Base-by-base conservation (phyloP, 2,329 filamentous ascomycete genomes). In the Diaporthe caulivora region DNA sequence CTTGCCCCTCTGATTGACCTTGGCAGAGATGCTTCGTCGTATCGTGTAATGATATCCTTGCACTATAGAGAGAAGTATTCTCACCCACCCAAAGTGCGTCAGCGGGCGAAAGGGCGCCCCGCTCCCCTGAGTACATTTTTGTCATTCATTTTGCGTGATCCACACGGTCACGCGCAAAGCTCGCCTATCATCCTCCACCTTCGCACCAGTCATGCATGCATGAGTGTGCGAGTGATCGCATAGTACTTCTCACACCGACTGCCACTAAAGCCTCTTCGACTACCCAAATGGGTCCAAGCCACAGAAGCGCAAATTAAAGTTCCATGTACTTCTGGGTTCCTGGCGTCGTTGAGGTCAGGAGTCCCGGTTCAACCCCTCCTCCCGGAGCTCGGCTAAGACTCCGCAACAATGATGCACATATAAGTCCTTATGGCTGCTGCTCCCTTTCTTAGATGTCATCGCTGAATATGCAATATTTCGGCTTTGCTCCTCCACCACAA, bases 1-100 rank as follows among this genome's bases (percentile, higher is more conserved):
- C 34, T 2, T 18, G 40, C 37, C 37, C 21, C 18, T 49, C 60
- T 51, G 42, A 24, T 24, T 7, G 60, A 65, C 29, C 42, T 65
- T 49, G 60, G 42, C 60, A 21, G 21, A 37, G 26, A 49, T 49
- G 60, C 44, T 15, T 65, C 44, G 42, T 65, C 60, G 18, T 49
- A 34, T 4, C 40, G 34, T 34, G 34, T 9, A 34, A 9, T n/a
- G 58, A 64, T 47, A 65, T 21, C 42, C 42, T 34, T 49, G 60
- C 29, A 49, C 11, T 8, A 64, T 17, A 64, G 18, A 31, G 18
- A 49, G n/a, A 7, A 7, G 7, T 2, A 15, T 47, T 49, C 42
- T 17, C 58, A 31, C 18, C 24, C 58, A 31, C 18, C 24, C 29
- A 42, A 31, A 26, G 18, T 11, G 58, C 15, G n/a, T n/a, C n/a